Percentiles rank a stretch among this genome's conserved stretches.
Conservation (phyloP, 805 yeast species). For the Isabelozyma heimii region DNA sequence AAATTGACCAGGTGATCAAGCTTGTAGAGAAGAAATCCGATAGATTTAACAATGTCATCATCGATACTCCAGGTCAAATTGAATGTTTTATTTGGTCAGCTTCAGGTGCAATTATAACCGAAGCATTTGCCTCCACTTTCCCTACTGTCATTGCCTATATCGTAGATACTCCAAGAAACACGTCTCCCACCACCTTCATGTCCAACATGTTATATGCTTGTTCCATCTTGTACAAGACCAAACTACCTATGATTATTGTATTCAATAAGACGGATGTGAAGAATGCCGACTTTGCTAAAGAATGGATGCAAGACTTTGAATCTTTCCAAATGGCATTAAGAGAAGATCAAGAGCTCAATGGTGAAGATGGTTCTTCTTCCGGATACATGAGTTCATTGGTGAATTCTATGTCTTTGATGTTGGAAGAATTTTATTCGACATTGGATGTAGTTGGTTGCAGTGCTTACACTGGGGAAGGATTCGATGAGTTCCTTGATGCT, state of each 20-base stretch:
- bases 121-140: slow-evolving; percentile 91
- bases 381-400: slow-evolving; percentile 94
- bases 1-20: slow-evolving; percentile 90
- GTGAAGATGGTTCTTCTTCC: slow-evolving; percentile 57
- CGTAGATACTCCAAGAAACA: slow-evolving; percentile 92
- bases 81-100: slow-evolving; percentile 99
- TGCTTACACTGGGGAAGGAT: slow-evolving; percentile 90
- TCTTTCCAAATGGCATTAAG: slow-evolving; percentile 77
- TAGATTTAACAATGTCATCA: slow-evolving; percentile 62
- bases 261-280: slow-evolving; percentile 92
- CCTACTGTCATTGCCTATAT: slow-evolving; percentile 96
- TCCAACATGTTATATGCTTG: slow-evolving; percentile 98
- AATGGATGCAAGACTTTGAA: slow-evolving; percentile 98
- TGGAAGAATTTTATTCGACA: slow-evolving; percentile 93
- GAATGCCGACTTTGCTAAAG: slow-evolving; percentile 82
- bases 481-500: slow-evolving; percentile 82
- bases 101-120: slow-evolving; percentile 93
- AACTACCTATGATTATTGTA: slow-evolving; percentile 93
- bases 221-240: slow-evolving; percentile 92
- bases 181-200: slow-evolving; percentile 95
- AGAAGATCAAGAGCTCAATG: slow-evolving; percentile 64
- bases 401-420: slow-evolving; percentile 92
- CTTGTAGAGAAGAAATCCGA: slow-evolving; percentile 76
- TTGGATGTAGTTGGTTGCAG: slow-evolving; percentile 92
- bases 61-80: slow-evolving; percentile 98